These are phyloP conservation scores for Globisporangium heterothallicum DNA, from an alignment of 352 stramenopile species.

Conservation along the genomic window DNA sequence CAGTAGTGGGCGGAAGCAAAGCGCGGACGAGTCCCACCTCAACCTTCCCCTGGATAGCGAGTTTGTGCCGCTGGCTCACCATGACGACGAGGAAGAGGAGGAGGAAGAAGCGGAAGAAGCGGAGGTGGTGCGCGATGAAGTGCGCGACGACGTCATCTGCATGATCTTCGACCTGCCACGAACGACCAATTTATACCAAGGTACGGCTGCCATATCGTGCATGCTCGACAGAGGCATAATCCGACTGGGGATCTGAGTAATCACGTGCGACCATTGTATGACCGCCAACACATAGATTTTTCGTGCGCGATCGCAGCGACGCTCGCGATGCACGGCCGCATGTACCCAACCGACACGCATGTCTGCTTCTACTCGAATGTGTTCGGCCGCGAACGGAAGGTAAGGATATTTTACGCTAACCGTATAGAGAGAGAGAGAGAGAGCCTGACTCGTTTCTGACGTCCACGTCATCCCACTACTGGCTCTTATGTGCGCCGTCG, in stretches of 20 bases:
- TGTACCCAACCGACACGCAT: constrained; percentile 80
- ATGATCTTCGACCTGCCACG: constrained; percentile 80
- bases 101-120: constrained; percentile 15
- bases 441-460: constrained; percentile 11
- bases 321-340: constrained; percentile 82
- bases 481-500: constrained; percentile 10
- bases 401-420: constrained; percentile 17
- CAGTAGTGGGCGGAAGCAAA: constrained; percentile 21
- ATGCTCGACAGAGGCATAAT: too few relatives aligned
- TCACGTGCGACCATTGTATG: too few relatives aligned
- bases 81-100: constrained; percentile 17
- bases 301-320: constrained; percentile 75
- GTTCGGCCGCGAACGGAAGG: constrained; percentile 83
- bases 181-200: constrained; percentile 74
- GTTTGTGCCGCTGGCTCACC: constrained; percentile 31
- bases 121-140: constrained; percentile 34
- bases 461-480: constrained; percentile 7
- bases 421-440: constrained; percentile 1
- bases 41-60: constrained; percentile 41
- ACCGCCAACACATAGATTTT: constrained; percentile 42
- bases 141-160: constrained; percentile 82
- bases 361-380: constrained; percentile 88
- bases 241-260: too few relatives aligned
- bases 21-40: constrained; percentile 13
- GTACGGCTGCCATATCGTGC: constrained; percentile 21